Conservation (phyloP, 495 filamentous ascomycete genomes). For the Hypoxylon crocopeplum region DNA sequence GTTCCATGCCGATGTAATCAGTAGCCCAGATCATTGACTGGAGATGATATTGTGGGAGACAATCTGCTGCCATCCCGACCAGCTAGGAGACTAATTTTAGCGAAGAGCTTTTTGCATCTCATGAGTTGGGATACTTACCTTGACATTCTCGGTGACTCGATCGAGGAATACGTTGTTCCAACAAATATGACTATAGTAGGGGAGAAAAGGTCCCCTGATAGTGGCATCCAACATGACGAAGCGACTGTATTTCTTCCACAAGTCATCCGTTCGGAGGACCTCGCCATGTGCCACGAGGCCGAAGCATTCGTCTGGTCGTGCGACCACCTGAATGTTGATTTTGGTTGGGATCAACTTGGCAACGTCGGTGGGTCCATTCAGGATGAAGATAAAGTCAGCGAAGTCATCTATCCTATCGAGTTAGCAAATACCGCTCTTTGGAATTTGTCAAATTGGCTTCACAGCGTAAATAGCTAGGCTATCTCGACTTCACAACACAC, state of each 20-base stretch:
- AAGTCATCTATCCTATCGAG: conserved; percentile 14
- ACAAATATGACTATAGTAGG: conserved; percentile 37
- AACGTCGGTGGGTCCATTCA: conserved; percentile 41
- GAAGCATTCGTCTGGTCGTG: conserved; percentile 37
- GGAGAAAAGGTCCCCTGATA: conserved; percentile 46
- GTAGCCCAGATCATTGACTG: conserved; percentile 49
- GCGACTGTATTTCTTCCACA: conserved; percentile 41
- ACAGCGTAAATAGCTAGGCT: background rate
- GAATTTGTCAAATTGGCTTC: background rate
- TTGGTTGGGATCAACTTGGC: conserved; percentile 28
- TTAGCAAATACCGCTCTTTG: background rate
- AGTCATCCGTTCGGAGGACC: conserved; percentile 32
- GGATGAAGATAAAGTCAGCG: conserved; percentile 49
- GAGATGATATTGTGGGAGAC: conserved; percentile 39
- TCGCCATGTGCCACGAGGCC: conserved; percentile 40
- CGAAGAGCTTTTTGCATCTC: background rate
- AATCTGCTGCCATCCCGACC: conserved; percentile 44
- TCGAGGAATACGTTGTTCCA: conserved; percentile 43
- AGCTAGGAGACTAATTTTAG: conserved; percentile 19
- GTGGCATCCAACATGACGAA: conserved; percentile 45
- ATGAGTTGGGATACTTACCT: conserved; percentile 23
- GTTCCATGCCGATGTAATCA: conserved; percentile 40
- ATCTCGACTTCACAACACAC: background rate
- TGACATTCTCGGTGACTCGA: conserved; percentile 39
- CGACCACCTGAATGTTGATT: conserved; percentile 38